These are phyloP conservation scores for Filosporella fistucella DNA, from an alignment of 495 filamentous ascomycete species.

Conservation along the genomic window DNA sequence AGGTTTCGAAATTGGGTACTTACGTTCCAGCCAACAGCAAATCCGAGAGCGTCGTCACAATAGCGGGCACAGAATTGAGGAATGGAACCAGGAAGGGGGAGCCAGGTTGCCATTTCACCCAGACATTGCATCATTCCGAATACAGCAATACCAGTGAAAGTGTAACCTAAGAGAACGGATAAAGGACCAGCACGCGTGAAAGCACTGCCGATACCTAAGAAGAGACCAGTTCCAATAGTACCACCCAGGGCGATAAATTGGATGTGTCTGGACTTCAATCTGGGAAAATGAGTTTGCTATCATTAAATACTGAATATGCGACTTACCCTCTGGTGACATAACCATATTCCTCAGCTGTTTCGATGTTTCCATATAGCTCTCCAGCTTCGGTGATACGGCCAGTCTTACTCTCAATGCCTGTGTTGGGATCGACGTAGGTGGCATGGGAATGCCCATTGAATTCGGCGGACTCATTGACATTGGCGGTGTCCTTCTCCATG, in stretches of 20 bases:
- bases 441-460: slow-evolving; percentile 14
- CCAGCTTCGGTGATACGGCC: slow-evolving; percentile 19
- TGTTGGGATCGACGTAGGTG: slow-evolving; percentile 15
- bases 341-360: slow-evolving; percentile 22
- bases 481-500: slow-evolving; percentile 12
- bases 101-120: slow-evolving; percentile 25
- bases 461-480: slow-evolving; percentile 6
- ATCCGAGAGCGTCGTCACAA: slow-evolving; percentile 69
- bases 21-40: slow-evolving; percentile 75
- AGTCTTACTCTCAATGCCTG: slow-evolving; percentile 16
- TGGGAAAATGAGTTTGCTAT: too few relatives aligned
- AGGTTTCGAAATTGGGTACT: slow-evolving; percentile 13
- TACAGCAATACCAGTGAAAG: slow-evolving; percentile 62
- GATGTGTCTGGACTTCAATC: slow-evolving; percentile 41
- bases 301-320: too few relatives aligned
- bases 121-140: slow-evolving; percentile 54
- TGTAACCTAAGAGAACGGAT: slow-evolving; percentile 62
- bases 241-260: slow-evolving; percentile 66
- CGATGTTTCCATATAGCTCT: slow-evolving; percentile 22
- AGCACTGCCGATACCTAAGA: slow-evolving; percentile 63
- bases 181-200: slow-evolving; percentile 60
- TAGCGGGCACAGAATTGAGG: slow-evolving; percentile 71
- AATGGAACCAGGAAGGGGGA: slow-evolving; percentile 72
- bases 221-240: slow-evolving; percentile 72
- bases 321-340: slow-evolving; percentile 26